Evolutionary conservation across 1,139 yeast genomes (phyloP), one percentile per base, ranked within the genome.

Genomic region (Yamadazyma blattariae): DNA sequence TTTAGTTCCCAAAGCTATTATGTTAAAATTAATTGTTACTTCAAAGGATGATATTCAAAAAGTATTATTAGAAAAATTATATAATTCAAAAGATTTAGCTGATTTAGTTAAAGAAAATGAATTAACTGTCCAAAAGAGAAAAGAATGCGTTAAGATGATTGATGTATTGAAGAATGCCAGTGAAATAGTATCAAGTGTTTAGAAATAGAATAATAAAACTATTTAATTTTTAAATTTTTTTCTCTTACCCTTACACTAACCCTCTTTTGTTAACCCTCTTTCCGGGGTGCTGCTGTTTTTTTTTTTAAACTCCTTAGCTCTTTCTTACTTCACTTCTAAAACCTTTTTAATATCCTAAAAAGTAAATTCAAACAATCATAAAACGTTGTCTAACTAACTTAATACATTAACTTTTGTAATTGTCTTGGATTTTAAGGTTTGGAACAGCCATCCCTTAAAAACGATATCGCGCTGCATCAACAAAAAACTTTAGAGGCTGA

Each of bases 71-170:
- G 96, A 87, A 62, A 87, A 86, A 60, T 71, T 92, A 44, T 92
- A 90, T 62, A 82, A 82, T 46, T 77, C 84, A 32, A 82, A 79
- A 36, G 88, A 83, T 45, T 72, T 88, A 54, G 81, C 71, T 33
- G 87, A 82, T 36, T 71, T 92, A 58, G 89, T 92, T 29, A 87
- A 84, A 64, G 98, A 92, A 64, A 89, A 89, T 55, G 98, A 92
- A 50, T 67, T 82, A 46, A 92, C 97, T 0, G 89, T 89, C 41
- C 95, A 89, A 62, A 82, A 96, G 74, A 84, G 98, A 64, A 85
- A 83, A 58, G 98, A 92, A 62, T 90, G 97, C 60, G 67, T 82
- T 57, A 86, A 85, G 69, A 92, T 92, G 97, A 95, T 92, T 38
- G 90, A 86, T 50, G 92, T 90, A 35, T 75, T 92, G 61, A 77